phyloP scores from a whole-genome alignment of 768 basidiomycete genomes.

The Tylopilus felleus region DNA sequence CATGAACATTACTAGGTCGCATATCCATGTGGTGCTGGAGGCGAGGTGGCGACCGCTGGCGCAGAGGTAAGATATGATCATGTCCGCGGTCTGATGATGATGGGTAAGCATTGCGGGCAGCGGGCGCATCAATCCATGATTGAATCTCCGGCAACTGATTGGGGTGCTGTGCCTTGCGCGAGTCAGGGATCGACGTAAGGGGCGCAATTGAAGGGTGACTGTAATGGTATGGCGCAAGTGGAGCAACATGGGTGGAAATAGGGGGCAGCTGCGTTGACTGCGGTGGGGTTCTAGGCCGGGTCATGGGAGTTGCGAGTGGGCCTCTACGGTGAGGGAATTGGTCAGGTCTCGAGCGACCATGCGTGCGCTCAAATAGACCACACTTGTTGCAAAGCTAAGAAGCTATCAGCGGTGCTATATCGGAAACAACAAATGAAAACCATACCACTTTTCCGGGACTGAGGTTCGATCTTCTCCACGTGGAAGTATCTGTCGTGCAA shows the following conservation, averaged over 20 bases:
- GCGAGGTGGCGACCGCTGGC: conserved; percentile 33
- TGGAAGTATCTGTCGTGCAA: conserved; percentile 80
- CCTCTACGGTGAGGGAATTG: conserved; percentile 81
- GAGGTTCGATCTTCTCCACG: conserved; percentile 74
- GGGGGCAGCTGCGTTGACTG: conserved; percentile 42
- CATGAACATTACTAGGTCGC: conserved; percentile 29
- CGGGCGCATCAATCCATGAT: conserved; percentile 42
- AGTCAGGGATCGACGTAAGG: conserved; percentile 36
- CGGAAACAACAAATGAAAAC: neutral
- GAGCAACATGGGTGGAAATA: conserved; percentile 39
- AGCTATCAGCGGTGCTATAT: conserved; percentile 5
- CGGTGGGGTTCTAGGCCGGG: conserved; percentile 50
- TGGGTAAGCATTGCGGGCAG: conserved; percentile 25
- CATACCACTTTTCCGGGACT: conserved; percentile 75
- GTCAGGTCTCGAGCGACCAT: conserved; percentile 73
- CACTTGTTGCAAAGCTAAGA: conserved; percentile 58
- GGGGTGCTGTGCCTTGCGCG: conserved; percentile 30
- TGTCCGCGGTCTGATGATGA: conserved; percentile 32
- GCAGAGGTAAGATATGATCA: conserved; percentile 28
- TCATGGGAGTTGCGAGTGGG: conserved; percentile 52
- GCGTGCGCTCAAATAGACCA: conserved; percentile 77
- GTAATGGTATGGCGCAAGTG: conserved; percentile 48
- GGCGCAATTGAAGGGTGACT: conserved; percentile 53
- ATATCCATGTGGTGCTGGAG: conserved; percentile 34
- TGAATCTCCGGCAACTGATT: conserved; percentile 47